These are phyloP conservation scores for Sechiopsis laciniata DNA, from an alignment of 306 rosid genomes.

Conservation along the genomic window DNA sequence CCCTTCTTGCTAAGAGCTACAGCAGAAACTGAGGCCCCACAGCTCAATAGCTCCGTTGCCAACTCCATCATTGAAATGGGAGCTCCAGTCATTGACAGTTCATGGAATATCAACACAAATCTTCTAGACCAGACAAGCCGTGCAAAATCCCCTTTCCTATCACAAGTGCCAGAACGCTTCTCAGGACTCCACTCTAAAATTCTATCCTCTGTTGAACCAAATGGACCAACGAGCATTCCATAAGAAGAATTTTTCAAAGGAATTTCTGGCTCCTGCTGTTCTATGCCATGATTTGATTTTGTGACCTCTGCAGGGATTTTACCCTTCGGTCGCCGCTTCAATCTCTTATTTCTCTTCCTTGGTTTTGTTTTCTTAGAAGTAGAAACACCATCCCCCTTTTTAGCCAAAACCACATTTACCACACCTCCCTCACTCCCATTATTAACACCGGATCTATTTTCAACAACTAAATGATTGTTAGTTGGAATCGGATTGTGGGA, in stretches of 20 bases:
- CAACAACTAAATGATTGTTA: slow-evolving; percentile 28
- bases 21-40: slow-evolving; percentile 77
- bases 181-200: slow-evolving; percentile 63
- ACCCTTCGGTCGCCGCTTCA: slow-evolving; percentile 36
- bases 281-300: slow-evolving; percentile 32
- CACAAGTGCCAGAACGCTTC: slow-evolving; percentile 58
- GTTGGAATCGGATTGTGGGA: slow-evolving; percentile 33
- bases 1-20: slow-evolving; percentile 87
- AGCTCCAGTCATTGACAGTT: slow-evolving; percentile 94
- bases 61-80: slow-evolving; percentile 93
- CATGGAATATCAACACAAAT: slow-evolving; percentile 76
- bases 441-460: slow-evolving; percentile 33
- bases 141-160: slow-evolving; percentile 61
- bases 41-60: slow-evolving; percentile 83
- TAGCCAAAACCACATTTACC: slow-evolving; percentile 42
- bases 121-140: slow-evolving; percentile 69
- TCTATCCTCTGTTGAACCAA: slow-evolving; percentile 62
- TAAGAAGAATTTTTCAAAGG: slow-evolving; percentile 60
- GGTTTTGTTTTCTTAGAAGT: slow-evolving; percentile 31
- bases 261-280: slow-evolving; percentile 51
- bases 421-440: slow-evolving; percentile 30
- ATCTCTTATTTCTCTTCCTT: slow-evolving; percentile 48
- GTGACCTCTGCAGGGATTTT: slow-evolving; percentile 33
- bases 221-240: slow-evolving; percentile 86
- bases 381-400: slow-evolving; percentile 36